phyloP scores from a whole-genome alignment of 225 moss, liverwort and hornwort genomes.

The Anthoceros angustus region DNA sequence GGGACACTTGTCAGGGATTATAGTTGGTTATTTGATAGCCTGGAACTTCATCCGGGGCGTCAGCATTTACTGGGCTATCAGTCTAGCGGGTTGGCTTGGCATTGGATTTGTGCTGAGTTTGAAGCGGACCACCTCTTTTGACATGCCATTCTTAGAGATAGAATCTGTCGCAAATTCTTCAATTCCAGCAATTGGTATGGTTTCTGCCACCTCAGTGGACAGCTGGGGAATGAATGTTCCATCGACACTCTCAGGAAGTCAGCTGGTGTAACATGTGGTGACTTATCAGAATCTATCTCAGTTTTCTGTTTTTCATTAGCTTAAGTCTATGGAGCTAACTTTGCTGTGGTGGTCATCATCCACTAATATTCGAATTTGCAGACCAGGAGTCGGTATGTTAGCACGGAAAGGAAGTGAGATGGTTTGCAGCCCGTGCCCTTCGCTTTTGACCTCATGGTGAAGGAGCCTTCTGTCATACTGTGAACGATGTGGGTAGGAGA shows the following conservation, averaged over 20 bases:
- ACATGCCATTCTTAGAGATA: constrained; percentile 60
- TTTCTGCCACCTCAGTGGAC: not conserved
- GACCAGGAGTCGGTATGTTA: too few species aligned
- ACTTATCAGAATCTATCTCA: too few species aligned
- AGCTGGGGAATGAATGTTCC: not conserved
- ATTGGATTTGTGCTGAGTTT: constrained; percentile 63
- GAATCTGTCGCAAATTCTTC: constrained; percentile 35
- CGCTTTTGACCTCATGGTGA: too few species aligned
- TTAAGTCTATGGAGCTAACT: too few species aligned
- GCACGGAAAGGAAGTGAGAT: too few species aligned
- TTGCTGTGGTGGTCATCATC: too few species aligned
- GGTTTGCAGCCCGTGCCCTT: too few species aligned
- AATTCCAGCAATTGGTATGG: constrained; percentile 1
- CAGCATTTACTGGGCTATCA: constrained; percentile 76
- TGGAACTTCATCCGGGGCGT: constrained; percentile 97
- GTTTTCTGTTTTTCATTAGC: too few species aligned
- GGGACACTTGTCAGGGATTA: constrained; percentile 76
- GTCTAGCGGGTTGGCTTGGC: constrained; percentile 50
- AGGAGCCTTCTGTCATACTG: too few species aligned
- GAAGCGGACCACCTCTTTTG: constrained; percentile 50
- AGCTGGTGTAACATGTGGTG: not conserved
- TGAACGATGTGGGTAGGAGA: too few species aligned
- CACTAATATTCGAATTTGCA: too few species aligned
- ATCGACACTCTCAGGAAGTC: not conserved
- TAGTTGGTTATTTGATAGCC: constrained; percentile 81